Evolutionary conservation across 306 rosid genomes (phyloP).

Genomic region (Acacia melanoxylon): DNA sequence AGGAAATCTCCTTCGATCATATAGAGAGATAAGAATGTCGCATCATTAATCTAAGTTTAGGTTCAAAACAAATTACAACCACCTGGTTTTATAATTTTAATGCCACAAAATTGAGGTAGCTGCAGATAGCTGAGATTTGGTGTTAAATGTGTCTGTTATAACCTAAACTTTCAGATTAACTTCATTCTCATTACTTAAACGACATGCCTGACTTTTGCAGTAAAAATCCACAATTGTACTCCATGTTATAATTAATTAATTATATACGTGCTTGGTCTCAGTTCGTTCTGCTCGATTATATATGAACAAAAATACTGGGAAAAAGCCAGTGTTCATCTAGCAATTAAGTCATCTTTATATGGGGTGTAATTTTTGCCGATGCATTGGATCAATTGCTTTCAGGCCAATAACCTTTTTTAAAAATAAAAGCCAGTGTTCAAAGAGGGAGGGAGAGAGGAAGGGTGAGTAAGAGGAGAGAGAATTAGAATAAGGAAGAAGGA

Average conservation of each 20-base stretch:
- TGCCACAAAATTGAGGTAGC: not conserved
- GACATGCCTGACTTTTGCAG: not conserved
- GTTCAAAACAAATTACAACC: not conserved
- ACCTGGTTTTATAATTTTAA: not conserved
- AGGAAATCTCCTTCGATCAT: not conserved
- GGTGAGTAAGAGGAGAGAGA: too few species aligned
- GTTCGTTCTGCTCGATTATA: not conserved
- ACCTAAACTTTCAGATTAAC: not conserved
- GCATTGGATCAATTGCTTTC: too few species aligned
- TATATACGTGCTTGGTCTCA: not conserved
- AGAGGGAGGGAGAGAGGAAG: too few species aligned
- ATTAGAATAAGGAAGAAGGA: too few species aligned
- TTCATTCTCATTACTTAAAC: not conserved
- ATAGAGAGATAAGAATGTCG: not conserved
- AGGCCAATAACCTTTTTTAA: too few species aligned
- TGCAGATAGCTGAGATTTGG: not conserved
- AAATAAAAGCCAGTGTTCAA: too few species aligned
- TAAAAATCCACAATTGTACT: not conserved
- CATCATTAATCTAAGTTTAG: conserved; percentile 8
- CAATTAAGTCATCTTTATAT: too few species aligned
- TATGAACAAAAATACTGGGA: not conserved
- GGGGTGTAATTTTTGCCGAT: not conserved
- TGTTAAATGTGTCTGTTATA: not conserved
- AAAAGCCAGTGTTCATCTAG: not conserved
- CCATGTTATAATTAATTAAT: too few species aligned